These are phyloP conservation scores for Microstroma glucosiphilum DNA, from an alignment of 1,284 basidiomycete species.

Conservation along the genomic window DNA sequence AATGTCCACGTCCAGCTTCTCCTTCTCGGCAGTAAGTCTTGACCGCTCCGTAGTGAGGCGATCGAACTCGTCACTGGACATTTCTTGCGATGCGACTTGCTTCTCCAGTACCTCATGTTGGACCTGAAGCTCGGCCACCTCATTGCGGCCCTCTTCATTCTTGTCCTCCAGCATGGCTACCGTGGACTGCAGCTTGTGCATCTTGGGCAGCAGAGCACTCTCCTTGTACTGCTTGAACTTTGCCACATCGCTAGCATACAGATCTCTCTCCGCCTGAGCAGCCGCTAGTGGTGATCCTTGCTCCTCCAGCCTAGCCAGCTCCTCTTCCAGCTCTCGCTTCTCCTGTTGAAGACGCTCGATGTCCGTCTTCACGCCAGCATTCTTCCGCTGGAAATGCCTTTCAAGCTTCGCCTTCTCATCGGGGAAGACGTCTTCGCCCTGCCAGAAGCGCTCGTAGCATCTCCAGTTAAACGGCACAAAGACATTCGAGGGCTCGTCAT, in stretches of 20 bases:
- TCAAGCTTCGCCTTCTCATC: conserved; percentile 43
- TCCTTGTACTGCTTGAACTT: conserved; percentile 47
- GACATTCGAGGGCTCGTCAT: conserved; percentile 35
- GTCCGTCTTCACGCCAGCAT: conserved; percentile 29
- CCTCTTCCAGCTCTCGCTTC: conserved; percentile 23
- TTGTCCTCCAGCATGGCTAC: conserved; percentile 33
- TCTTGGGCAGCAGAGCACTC: conserved; percentile 38
- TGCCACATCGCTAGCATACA: conserved; percentile 37
- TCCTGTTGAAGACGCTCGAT: conserved; percentile 32
- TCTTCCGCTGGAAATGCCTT: conserved; percentile 23
- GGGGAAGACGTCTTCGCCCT: conserved; percentile 46
- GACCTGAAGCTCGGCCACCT: background rate
- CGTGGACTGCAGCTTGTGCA: conserved; percentile 41
- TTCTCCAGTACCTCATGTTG: background rate
- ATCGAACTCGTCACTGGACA: conserved; percentile 5
- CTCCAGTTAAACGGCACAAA: conserved; percentile 48
- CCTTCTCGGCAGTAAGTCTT: background rate
- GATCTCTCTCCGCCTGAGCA: conserved; percentile 34
- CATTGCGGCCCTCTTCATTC: background rate
- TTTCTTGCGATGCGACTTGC: conserved; percentile 7
- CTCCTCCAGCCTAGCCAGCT: conserved; percentile 26
- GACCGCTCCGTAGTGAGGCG: background rate
- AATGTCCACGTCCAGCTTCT: background rate
- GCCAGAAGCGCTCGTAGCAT: conserved; percentile 49
- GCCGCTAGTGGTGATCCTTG: conserved; percentile 37